Conservation (phyloP, 306 rosid genomes). For the Pueraria montana region DNA sequence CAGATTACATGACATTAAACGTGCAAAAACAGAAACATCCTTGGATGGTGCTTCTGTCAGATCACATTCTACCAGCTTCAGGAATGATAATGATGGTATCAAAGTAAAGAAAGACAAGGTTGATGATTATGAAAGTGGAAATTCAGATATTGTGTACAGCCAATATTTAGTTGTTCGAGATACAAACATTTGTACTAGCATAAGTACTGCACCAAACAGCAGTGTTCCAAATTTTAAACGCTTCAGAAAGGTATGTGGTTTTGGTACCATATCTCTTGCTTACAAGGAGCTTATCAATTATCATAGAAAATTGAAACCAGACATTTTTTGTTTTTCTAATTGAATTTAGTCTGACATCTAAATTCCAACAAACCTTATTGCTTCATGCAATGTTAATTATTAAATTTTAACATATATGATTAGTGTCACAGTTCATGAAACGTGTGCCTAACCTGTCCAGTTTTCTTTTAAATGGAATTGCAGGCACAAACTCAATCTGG, state of each 20-base stretch:
- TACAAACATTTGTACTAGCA: conserved; percentile 34
- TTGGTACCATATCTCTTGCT: conserved; percentile 38
- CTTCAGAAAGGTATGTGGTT: conserved; percentile 78
- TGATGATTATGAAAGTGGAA: conserved; percentile 62
- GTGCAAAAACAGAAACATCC: conserved; percentile 46
- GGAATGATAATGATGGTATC: conserved; percentile 45
- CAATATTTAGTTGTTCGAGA: conserved; percentile 75
- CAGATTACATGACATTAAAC: conserved; percentile 42
- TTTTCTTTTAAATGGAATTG: conserved; percentile 51
- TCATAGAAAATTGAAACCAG: conserved; percentile 35
- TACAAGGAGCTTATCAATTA: conserved; percentile 19
- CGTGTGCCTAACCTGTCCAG: conserved; percentile 33
- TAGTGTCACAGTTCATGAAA: conserved; percentile 22
- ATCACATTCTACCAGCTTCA: conserved; percentile 45
- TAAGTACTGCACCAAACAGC: conserved; percentile 53
- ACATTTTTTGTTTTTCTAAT: conserved; percentile 30
- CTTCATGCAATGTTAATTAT: conserved; percentile 26
- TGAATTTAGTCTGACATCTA: conserved; percentile 37
- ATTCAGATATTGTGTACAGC: conserved; percentile 59
- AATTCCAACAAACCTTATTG: conserved; percentile 16
- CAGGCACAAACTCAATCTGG: conserved; percentile 77
- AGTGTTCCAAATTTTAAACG: conserved; percentile 71
- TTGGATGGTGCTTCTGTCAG: conserved; percentile 46
- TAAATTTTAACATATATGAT: background rate
- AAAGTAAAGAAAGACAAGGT: conserved; percentile 57